Evolutionary conservation across 2,329 filamentous ascomycete genomes (phyloP).

Genomic region (Aspergillus intermedius): DNA sequence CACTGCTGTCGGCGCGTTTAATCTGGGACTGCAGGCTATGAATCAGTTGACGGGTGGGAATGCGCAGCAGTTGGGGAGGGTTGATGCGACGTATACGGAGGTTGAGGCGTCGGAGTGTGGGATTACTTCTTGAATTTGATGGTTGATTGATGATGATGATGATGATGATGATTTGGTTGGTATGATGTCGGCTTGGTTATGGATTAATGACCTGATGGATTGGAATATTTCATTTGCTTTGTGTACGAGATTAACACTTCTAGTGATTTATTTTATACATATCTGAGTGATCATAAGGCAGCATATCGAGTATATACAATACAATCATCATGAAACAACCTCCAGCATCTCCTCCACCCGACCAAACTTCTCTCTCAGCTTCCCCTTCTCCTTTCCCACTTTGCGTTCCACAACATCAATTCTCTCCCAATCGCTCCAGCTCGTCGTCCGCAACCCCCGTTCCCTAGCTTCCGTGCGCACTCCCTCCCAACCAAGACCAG

Average conservation of each 20-base stretch:
- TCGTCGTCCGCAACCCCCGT: slow-evolving; percentile 57
- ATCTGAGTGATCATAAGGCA: too few relatives aligned
- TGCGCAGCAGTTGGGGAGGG: slow-evolving; percentile 39
- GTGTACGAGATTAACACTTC: too few relatives aligned
- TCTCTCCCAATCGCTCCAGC: slow-evolving; percentile 77
- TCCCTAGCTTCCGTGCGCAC: slow-evolving; percentile 56
- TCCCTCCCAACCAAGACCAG: slow-evolving; percentile 66
- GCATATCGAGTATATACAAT: slow-evolving; percentile 1
- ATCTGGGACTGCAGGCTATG: slow-evolving; percentile 45
- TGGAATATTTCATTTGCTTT: neutral
- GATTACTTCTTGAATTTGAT: too few relatives aligned
- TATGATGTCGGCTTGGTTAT: too few relatives aligned
- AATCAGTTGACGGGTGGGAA: slow-evolving; percentile 43
- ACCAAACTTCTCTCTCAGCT: slow-evolving; percentile 65
- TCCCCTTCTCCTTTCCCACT: slow-evolving; percentile 61
- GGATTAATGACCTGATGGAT: neutral
- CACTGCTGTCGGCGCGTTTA: slow-evolving; percentile 41
- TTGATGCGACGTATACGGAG: slow-evolving; percentile 26
- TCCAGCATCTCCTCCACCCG: slow-evolving; percentile 54
- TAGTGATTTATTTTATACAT: too few relatives aligned
- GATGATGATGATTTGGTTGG: too few relatives aligned
- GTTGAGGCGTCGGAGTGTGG: slow-evolving; percentile 14
- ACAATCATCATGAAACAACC: slow-evolving; percentile 21
- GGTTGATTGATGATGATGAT: too few relatives aligned
- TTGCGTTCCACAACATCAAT: slow-evolving; percentile 75